Conservation (phyloP, 441 rosid species). For the Corymbia citriodora region DNA sequence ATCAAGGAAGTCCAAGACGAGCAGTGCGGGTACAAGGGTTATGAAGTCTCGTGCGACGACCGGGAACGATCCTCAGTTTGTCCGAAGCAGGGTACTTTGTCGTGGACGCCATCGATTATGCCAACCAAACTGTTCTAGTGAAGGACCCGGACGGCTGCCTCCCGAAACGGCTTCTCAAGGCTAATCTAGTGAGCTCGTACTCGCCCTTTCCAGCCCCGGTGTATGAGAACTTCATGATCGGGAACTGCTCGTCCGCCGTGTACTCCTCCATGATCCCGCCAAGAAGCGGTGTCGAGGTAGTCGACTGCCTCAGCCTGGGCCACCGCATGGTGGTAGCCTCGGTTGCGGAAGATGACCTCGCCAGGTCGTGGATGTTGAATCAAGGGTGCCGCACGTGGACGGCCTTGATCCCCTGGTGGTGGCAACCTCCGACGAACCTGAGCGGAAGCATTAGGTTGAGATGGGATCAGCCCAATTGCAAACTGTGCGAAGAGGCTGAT, state of each 20-base stretch:
- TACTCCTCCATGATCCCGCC: neutral
- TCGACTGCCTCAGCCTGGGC: neutral
- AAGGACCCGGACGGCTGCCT: neutral
- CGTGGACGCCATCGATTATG: neutral
- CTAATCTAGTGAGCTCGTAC: neutral
- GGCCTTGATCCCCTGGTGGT: neutral
- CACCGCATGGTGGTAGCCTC: neutral
- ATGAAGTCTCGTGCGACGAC: neutral
- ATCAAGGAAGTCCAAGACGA: neutral
- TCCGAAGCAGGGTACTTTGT: neutral
- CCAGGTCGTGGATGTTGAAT: fast-evolving
- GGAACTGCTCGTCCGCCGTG: neutral
- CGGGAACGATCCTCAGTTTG: neutral
- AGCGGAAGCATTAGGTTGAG: neutral
- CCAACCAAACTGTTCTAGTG: neutral
- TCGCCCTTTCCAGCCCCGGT: neutral
- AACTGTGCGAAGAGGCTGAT: neutral
- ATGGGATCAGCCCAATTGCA: neutral
- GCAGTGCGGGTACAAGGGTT: neutral
- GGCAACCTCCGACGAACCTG: neutral
- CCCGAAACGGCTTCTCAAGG: neutral
- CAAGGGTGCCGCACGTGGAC: neutral
- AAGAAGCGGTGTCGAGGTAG: too few relatives aligned
- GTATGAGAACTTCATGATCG: neutral
- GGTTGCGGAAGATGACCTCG: fast-evolving